phyloP scores from a whole-genome alignment of 768 basidiomycete species.

The Termitomyces sp. region DNA sequence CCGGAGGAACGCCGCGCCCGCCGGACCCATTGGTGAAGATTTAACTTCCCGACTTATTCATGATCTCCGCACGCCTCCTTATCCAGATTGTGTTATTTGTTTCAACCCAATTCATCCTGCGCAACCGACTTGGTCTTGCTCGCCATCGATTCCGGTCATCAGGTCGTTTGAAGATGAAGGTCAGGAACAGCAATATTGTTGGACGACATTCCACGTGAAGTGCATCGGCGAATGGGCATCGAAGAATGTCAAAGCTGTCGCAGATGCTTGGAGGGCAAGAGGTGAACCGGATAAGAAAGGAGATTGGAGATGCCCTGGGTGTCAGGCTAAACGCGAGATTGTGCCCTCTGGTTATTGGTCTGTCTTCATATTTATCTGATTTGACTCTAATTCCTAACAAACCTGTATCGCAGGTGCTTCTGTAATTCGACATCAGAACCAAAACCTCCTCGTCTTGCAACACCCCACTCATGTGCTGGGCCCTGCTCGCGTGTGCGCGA shows the following conservation, averaged over 20 bases:
- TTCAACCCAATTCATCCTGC: constrained; percentile 74
- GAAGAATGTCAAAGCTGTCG: constrained; percentile 70
- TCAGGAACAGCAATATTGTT: constrained; percentile 65
- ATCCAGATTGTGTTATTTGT: constrained; percentile 79
- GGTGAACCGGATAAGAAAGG: constrained; percentile 59
- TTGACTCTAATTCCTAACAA: neutral
- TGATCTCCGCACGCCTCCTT: constrained; percentile 63
- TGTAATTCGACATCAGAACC: constrained; percentile 75
- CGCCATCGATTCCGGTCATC: constrained; percentile 49
- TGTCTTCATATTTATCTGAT: constrained; percentile 15
- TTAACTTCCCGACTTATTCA: constrained; percentile 70
- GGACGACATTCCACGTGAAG: constrained; percentile 86
- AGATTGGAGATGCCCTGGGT: constrained; percentile 93
- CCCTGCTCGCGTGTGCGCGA: constrained; percentile 57
- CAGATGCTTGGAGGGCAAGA: constrained; percentile 66
- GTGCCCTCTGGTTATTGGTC: constrained; percentile 67
- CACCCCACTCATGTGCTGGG: constrained; percentile 73
- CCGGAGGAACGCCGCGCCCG: constrained; percentile 3
- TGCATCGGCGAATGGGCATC: constrained; percentile 88
- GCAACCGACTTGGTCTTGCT: constrained; percentile 86
- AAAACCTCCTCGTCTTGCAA: constrained; percentile 59
- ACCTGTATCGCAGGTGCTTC: constrained; percentile 61
- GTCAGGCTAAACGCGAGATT: constrained; percentile 70
- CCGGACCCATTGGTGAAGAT: constrained; percentile 47
- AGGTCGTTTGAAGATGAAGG: constrained; percentile 21